Percentiles rank a stretch among this genome's conserved stretches.
Evolutionary conservation across 495 filamentous ascomycete species (phyloP).

Genomic region (Penicillium parvum): DNA sequence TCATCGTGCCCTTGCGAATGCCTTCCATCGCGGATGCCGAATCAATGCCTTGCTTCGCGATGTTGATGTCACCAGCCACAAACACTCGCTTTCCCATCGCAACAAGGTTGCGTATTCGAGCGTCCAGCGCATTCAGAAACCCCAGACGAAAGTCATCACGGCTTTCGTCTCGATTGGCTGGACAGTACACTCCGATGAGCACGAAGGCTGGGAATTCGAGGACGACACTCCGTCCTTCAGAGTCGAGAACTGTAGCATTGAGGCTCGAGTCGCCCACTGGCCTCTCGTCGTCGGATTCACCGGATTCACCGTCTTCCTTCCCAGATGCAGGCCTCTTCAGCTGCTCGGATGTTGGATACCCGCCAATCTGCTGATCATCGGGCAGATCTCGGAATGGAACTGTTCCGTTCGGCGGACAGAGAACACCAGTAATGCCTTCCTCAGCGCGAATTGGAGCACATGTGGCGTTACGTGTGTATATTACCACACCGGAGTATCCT

Average conservation of each 20-base stretch:
- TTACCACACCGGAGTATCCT: conserved; percentile 97
- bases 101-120: conserved; percentile 78
- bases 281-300: conserved; percentile 2
- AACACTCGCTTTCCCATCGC: conserved; percentile 76
- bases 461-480: conserved; percentile 86
- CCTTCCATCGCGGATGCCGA: conserved; percentile 63
- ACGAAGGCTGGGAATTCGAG: conserved; percentile 96
- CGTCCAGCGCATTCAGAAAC: conserved; percentile 76
- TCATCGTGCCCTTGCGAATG: conserved; percentile 64
- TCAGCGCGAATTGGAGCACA: conserved; percentile 89
- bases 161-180: conserved; percentile 80
- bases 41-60: conserved; percentile 70
- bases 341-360: conserved; percentile 71
- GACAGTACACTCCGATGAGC: conserved; percentile 83
- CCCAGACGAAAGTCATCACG: conserved; percentile 76
- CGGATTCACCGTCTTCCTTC: neutral
- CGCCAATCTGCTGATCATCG: conserved; percentile 78
- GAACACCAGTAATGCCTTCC: conserved; percentile 83
- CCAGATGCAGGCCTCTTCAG: conserved; percentile 37
- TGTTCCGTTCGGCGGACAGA: conserved; percentile 71
- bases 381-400: conserved; percentile 74
- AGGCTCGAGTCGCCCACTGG: conserved; percentile 28
- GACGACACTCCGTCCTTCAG: conserved; percentile 88
- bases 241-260: conserved; percentile 72
- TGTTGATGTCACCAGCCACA: conserved; percentile 87